Evolutionary conservation across 495 filamentous ascomycete species (phyloP).

Genomic region (Lineolata rhizophorae): DNA sequence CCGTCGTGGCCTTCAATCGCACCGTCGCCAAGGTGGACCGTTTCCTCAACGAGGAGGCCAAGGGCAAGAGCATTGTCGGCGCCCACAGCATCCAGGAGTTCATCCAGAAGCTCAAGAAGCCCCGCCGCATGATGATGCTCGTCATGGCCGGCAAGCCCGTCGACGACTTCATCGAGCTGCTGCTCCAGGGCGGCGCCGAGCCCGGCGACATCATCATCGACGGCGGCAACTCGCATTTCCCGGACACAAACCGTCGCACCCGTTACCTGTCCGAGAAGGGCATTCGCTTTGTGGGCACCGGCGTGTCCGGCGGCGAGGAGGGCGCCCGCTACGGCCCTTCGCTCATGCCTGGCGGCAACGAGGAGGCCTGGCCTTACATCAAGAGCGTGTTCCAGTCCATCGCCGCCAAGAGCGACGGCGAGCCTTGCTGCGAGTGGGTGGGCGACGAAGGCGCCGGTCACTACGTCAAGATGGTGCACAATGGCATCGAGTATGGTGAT

Average conservation of each 20-base stretch:
- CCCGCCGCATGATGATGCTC: conserved; percentile 88
- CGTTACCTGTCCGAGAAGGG: conserved; percentile 66
- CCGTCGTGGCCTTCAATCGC: conserved; percentile 91
- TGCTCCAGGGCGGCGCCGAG: conserved; percentile 52
- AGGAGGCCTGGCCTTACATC: conserved; percentile 94
- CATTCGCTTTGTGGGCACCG: conserved; percentile 87
- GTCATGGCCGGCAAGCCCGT: conserved; percentile 96
- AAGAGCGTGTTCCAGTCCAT: conserved; percentile 99
- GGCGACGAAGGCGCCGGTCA: conserved; percentile 97
- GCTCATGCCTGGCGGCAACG: conserved; percentile 95
- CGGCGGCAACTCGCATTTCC: conserved; percentile 97
- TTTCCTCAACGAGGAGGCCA: conserved; percentile 41
- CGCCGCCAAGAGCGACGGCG: conserved; percentile 84
- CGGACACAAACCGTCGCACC: conserved; percentile 91
- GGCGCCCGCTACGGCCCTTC: conserved; percentile 94
- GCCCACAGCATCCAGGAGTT: conserved; percentile 91
- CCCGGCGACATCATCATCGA: conserved; percentile 97
- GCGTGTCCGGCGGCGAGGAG: conserved; percentile 98
- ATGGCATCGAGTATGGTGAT: conserved; percentile 99
- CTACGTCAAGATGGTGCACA: conserved; percentile 99
- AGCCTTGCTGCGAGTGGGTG: conserved; percentile 98
- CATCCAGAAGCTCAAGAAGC: conserved; percentile 83
- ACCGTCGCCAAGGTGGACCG: conserved; percentile 92
- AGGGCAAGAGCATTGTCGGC: conserved; percentile 79
- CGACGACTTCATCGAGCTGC: conserved; percentile 92